phyloP scores from a whole-genome alignment of 164 flowering plant genomes.

The Dillenia turbinata region DNA sequence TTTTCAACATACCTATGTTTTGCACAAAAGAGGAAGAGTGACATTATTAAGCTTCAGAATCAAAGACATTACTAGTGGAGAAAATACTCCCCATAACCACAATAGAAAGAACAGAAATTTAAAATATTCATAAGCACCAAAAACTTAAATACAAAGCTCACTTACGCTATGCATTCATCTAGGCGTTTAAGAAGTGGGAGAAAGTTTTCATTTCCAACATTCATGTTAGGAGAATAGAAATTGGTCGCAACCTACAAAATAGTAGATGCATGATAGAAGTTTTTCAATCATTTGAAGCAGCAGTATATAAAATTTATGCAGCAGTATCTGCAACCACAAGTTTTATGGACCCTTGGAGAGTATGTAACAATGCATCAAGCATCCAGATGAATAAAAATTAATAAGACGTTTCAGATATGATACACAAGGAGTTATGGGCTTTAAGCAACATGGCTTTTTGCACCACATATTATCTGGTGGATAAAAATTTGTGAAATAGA shows the following conservation, averaged over 20 bases:
- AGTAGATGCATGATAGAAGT: no score
- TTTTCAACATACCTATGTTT: conserved; percentile 77
- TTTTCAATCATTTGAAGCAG: no score
- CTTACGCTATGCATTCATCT: conserved; percentile 98
- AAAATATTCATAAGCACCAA: neutral
- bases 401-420: neutral
- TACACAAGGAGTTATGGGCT: no score
- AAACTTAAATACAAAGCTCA: conserved; percentile 9
- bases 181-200: conserved; percentile 81
- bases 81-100: neutral
- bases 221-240: conserved; percentile 84
- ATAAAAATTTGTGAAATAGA: no score
- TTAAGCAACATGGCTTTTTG: no score
- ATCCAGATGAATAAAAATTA: neutral
- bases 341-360: neutral
- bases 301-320: no score
- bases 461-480: no score
- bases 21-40: conserved; percentile 2
- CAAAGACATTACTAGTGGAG: neutral
- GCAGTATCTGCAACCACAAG: no score
- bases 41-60: neutral
- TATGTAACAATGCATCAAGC: neutral
- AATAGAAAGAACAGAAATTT: neutral
- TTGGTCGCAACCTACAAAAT: conserved; percentile 72
- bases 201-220: conserved; percentile 69